Conservation (phyloP, 345 rosid genomes). For the thale cress (Arabidopsis thaliana) region DNA sequence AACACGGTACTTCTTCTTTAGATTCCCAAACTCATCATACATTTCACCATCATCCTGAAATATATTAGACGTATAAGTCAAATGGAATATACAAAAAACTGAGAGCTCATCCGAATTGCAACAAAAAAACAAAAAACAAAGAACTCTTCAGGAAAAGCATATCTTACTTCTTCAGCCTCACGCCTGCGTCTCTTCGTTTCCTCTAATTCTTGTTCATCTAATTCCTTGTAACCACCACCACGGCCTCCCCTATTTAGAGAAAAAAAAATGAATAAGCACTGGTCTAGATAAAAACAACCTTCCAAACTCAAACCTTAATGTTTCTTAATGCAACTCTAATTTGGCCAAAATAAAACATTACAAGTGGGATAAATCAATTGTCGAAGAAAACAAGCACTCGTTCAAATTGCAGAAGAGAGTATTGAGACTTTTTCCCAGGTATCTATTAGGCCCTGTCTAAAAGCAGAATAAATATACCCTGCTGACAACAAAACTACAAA, state of each 20-base stretch:
- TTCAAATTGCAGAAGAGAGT: slow-evolving; percentile 2
- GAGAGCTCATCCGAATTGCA: background rate
- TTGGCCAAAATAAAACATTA: background rate
- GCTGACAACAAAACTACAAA: background rate
- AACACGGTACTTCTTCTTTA: slow-evolving; percentile 92
- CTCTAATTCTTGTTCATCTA: slow-evolving; percentile 97
- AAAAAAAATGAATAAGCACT: slow-evolving; percentile 6
- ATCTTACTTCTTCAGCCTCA: slow-evolving; percentile 89
- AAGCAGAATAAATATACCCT: slow-evolving; percentile 5
- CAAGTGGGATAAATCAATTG: background rate
- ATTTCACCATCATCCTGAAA: slow-evolving; percentile 95
- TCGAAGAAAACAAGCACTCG: background rate
- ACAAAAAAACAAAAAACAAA: background rate
- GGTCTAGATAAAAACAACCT: background rate
- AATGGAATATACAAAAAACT: slow-evolving; percentile 20
- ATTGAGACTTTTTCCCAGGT: background rate
- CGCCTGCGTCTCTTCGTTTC: slow-evolving; percentile 91
- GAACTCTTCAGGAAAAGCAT: slow-evolving; percentile 24
- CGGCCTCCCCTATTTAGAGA: slow-evolving; percentile 84
- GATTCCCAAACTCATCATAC: slow-evolving; percentile 98
- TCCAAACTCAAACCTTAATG: background rate
- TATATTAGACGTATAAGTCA: slow-evolving; percentile 27
- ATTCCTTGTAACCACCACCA: slow-evolving; percentile 98
- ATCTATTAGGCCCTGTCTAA: slow-evolving; percentile 6
- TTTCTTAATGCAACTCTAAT: slow-evolving; percentile 7